These are phyloP conservation scores for Aspergillus coremiiformis DNA, from an alignment of 495 filamentous ascomycete genomes.

Conservation along the genomic window DNA sequence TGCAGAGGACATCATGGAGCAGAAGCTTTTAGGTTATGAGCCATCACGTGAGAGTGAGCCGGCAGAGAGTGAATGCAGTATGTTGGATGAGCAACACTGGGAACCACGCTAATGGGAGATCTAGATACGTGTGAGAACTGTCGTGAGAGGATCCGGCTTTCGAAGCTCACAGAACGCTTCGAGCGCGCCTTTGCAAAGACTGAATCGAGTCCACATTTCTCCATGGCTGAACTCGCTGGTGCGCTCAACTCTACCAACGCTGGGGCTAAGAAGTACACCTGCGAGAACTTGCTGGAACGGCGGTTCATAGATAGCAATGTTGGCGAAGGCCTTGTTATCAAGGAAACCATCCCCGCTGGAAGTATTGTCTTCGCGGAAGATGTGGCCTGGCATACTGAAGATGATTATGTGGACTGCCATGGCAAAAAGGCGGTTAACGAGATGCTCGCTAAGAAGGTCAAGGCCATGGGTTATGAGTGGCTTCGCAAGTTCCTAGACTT, in stretches of 20 bases:
- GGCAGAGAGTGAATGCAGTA: not conserved
- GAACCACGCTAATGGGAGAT: too few relatives aligned
- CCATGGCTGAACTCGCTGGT: not conserved
- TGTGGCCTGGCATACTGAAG: not conserved
- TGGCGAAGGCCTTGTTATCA: slow-evolving; percentile 7
- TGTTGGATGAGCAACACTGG: not conserved
- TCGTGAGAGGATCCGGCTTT: too few relatives aligned
- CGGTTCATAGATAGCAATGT: not conserved
- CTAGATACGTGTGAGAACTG: too few relatives aligned
- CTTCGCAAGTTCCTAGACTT: slow-evolving; percentile 2
- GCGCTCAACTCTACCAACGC: not conserved
- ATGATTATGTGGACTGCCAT: not conserved
- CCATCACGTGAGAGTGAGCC: slow-evolving; percentile 10
- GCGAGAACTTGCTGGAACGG: not conserved
- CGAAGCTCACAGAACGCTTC: too few relatives aligned
- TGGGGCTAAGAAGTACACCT: not conserved
- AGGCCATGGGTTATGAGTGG: slow-evolving; percentile 10
- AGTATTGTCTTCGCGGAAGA: slow-evolving; percentile 8
- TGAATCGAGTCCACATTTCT: not conserved
- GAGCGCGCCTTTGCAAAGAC: too few relatives aligned
- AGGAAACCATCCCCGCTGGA: slow-evolving; percentile 3
- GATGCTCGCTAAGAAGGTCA: slow-evolving; percentile 3
- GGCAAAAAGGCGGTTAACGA: not conserved
- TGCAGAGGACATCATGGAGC: not conserved
- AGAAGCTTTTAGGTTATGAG: slow-evolving; percentile 9